Conservation (phyloP, 176 grass and related monocot species). For the Aegilops speltoides region DNA sequence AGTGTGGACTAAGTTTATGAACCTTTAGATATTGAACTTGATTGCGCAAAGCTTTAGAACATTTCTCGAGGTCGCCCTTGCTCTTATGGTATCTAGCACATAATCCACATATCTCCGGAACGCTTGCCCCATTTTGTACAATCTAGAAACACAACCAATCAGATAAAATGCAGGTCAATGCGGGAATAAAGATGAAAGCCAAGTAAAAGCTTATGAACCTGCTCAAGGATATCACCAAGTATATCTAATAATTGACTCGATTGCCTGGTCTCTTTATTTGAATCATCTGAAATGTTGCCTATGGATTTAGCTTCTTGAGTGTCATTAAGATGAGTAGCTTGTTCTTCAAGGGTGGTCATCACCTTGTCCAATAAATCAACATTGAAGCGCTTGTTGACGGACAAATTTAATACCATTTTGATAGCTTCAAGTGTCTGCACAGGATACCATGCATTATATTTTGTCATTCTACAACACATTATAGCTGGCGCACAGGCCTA, state of each 20-base stretch:
- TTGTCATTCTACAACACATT: constrained; percentile 19
- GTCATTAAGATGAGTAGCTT: constrained; percentile 30
- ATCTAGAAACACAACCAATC: constrained; percentile 28
- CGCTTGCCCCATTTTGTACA: constrained; percentile 62
- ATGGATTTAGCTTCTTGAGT: constrained; percentile 33
- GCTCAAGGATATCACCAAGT: constrained; percentile 77
- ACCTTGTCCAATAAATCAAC: constrained; percentile 73
- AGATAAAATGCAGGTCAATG: constrained; percentile 3
- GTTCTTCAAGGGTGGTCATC: constrained; percentile 57
- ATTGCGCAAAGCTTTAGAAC: constrained; percentile 77
- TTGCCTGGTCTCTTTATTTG: constrained; percentile 45
- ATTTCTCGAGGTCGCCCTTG: constrained; percentile 78
- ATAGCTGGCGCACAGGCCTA: neutral
- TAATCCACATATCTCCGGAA: constrained; percentile 73
- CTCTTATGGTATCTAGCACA: constrained; percentile 83
- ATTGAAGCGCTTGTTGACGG: constrained; percentile 62
- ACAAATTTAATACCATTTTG: constrained; percentile 77
- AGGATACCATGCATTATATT: constrained; percentile 18
- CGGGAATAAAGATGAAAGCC: constrained; percentile 13
- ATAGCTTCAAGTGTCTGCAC: constrained; percentile 84
- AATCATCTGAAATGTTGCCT: constrained; percentile 34
- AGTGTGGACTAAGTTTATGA: constrained; percentile 17
- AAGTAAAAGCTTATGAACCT: constrained; percentile 46
- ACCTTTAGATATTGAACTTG: constrained; percentile 96
- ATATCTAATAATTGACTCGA: constrained; percentile 67